Evolutionary conservation across 2,329 filamentous ascomycete genomes (phyloP), one percentile per base, ranked within the genome.

Genomic region (Penicillium sclerotigenum): DNA sequence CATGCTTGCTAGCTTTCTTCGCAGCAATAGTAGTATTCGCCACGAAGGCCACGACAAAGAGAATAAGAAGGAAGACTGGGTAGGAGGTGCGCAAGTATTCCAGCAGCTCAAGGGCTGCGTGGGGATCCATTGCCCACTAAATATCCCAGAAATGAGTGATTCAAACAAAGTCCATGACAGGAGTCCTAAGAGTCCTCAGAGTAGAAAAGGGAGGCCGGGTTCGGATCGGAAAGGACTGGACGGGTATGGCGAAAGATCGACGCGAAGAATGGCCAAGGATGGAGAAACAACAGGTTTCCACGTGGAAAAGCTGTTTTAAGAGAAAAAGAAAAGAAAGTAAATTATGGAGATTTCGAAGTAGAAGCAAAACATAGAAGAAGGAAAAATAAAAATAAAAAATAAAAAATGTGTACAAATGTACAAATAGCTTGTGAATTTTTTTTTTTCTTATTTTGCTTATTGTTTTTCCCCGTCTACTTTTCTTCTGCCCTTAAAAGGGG

Each of bases 31-130:
- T 80, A 65, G 85, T 86, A 70, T 82, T 83, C 62, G 77, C 68
- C 54, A 86, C 80, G 68, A 89, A 88, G 60, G 81, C 80, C 58
- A 78, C 71, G 47, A 87, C 73, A 71, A 89, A 90, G 68, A 88
- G 80, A 64, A 84, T 62, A 52, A 89, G 78, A 57, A 89, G 76
- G 55, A 87, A 71, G 65, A 88, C 82, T 13, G 87, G 86, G 62
- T 85, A 88, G 63, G 80, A 75, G 69, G 80, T 83, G 66, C 83
- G 83, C 56, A 83, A 68, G 63, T 77, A 75, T 49, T 70, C 71
- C 59, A 83, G 68, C 58, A 80, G 69, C 47, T 66, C 68, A 48
- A 74, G 74, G 58, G 77, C 76, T 53, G 74, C 71, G 38, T 73
- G 68, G 64, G 73, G 61, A 65, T 65, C 67, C 68, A 74, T 71